Evolutionary conservation across 371 early-diverging fungal genomes (phyloP).

Genomic region (Rhizomucor pusillus): DNA sequence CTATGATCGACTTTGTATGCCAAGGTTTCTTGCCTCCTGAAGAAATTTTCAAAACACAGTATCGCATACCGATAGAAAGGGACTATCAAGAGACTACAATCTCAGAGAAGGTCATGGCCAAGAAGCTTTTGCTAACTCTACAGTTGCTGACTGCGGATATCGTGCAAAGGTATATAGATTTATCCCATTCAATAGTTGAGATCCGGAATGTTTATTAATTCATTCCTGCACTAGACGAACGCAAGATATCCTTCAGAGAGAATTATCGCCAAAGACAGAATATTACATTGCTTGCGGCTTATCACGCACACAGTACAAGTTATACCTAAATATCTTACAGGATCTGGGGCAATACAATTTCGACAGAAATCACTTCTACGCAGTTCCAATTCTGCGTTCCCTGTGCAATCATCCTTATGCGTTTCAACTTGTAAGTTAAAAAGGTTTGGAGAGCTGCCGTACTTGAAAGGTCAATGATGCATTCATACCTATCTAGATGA

Average conservation of each 20-base stretch:
- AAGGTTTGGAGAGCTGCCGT: background rate
- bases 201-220: background rate
- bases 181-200: background rate
- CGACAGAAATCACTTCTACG: conserved; percentile 8
- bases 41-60: conserved; percentile 55
- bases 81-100: conserved; percentile 59
- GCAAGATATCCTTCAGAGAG: conserved; percentile 38
- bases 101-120: conserved; percentile 33
- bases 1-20: conserved; percentile 71
- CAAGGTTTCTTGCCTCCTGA: conserved; percentile 61
- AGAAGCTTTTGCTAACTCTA: conserved; percentile 14
- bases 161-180: conserved; percentile 18
- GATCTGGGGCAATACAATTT: background rate
- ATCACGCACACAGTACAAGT: conserved; percentile 45
- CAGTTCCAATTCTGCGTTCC: conserved; percentile 31
- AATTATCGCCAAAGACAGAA: conserved; percentile 71
- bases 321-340: conserved; percentile 43
- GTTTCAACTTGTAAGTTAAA: conserved; percentile 33
- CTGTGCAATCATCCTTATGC: conserved; percentile 76
- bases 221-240: conserved; percentile 37
- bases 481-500: background rate
- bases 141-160: conserved; percentile 12
- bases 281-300: conserved; percentile 64
- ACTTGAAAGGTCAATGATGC: background rate
- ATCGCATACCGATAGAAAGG: conserved; percentile 63